Conservation (phyloP, 257 asterid genomes). For the Mitragyna speciosa region DNA sequence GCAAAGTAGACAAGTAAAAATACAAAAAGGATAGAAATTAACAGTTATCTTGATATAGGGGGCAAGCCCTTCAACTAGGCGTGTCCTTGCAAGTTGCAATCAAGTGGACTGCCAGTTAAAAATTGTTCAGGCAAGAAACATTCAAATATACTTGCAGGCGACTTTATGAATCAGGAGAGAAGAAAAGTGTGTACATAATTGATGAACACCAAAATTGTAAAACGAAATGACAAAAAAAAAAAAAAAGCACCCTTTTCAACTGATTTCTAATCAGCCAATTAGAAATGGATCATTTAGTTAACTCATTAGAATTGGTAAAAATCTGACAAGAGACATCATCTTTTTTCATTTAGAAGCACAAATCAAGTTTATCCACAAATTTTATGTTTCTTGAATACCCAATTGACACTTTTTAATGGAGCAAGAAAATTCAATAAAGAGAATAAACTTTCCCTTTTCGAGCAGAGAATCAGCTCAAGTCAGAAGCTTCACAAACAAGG, state of each 20-base stretch:
- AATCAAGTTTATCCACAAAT: not conserved
- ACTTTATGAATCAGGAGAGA: too few species aligned
- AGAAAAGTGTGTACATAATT: too few species aligned
- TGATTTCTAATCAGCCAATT: not conserved
- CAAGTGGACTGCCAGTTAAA: too few species aligned
- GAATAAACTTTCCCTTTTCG: slow-evolving; percentile 25
- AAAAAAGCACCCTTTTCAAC: not conserved
- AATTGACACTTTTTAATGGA: not conserved
- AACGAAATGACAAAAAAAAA: not conserved
- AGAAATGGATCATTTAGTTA: not conserved
- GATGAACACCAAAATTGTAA: not conserved
- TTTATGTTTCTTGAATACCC: slow-evolving; percentile 9
- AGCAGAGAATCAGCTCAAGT: slow-evolving; percentile 30
- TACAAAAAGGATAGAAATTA: not conserved
- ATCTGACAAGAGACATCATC: not conserved
- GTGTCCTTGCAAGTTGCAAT: too few species aligned
- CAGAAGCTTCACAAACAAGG: slow-evolving; percentile 41
- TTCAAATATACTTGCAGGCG: too few species aligned
- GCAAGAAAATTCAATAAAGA: slow-evolving; percentile 15
- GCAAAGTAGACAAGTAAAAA: too few species aligned
- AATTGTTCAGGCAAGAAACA: too few species aligned
- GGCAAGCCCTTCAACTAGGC: too few species aligned
- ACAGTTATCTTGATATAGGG: not conserved
- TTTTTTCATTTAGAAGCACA: not conserved
- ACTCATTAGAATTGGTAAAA: not conserved